These are phyloP conservation scores for Plasmodium inui DNA, from an alignment of 169 alveolate species.

Conservation along the genomic window DNA sequence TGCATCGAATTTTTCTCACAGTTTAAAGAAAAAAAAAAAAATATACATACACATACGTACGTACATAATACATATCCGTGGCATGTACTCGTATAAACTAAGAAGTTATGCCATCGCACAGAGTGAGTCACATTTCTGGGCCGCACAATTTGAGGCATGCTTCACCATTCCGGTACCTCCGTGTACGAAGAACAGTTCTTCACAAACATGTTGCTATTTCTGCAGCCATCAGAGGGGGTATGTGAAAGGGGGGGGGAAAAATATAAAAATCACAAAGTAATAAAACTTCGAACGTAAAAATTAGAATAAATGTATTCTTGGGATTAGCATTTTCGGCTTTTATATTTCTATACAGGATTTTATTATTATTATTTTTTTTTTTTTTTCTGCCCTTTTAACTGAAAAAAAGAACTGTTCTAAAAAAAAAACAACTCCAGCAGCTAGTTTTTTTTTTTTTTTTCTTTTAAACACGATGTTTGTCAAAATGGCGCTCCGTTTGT, in stretches of 20 bases:
- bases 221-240: not conserved
- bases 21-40: not conserved
- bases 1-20: not conserved
- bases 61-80: not conserved
- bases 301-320: not conserved
- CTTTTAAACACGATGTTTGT: not conserved
- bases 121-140: not conserved
- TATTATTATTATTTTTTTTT: too few species aligned
- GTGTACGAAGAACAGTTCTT: not conserved
- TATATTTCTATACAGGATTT: not conserved
- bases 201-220: not conserved
- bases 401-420: not conserved
- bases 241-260: not conserved
- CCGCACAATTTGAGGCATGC: not conserved
- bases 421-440: not conserved
- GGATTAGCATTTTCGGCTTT: not conserved
- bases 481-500: not conserved
- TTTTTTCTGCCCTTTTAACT: not conserved
- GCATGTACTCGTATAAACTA: not conserved
- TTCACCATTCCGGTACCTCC: not conserved
- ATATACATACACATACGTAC: too few species aligned
- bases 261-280: not conserved
- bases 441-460: not conserved
- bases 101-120: not conserved
- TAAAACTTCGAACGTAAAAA: not conserved